Conservation (phyloP, 2,329 filamentous ascomycete genomes). For the Fusarium sp. region DNA sequence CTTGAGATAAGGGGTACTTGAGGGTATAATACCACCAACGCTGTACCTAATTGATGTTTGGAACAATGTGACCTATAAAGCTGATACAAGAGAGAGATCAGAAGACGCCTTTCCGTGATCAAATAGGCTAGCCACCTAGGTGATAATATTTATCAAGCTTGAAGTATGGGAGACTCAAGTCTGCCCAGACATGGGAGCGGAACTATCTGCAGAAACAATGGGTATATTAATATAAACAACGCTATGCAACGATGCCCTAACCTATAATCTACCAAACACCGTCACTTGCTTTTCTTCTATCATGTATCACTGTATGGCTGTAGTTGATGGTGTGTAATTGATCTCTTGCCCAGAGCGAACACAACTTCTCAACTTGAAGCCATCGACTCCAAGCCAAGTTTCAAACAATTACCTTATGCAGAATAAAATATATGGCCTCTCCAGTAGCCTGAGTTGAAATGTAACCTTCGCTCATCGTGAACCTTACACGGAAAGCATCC, state of each 20-base stretch:
- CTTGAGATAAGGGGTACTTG: conserved; percentile 1
- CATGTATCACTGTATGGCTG: background rate
- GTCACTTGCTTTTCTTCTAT: background rate
- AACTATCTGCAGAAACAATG: background rate
- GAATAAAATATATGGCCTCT: too few species aligned
- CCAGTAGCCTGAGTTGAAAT: background rate
- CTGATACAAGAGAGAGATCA: background rate
- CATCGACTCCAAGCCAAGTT: background rate
- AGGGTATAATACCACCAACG: too few species aligned
- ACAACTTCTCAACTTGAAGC: background rate
- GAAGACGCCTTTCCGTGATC: background rate
- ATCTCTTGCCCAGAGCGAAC: background rate
- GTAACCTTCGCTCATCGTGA: background rate
- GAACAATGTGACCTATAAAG: conserved; percentile 12
- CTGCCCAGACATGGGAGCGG: background rate
- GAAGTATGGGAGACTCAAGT: background rate
- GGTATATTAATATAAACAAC: conserved; percentile 16
- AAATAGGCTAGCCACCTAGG: background rate
- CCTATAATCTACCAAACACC: background rate
- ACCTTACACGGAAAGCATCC: background rate
- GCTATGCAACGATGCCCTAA: background rate
- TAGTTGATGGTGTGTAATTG: background rate
- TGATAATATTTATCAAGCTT: too few species aligned
- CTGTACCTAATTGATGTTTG: too few species aligned
- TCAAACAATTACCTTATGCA: background rate